Percentiles rank a stretch among this genome's conserved stretches.
phyloP scores from a whole-genome alignment of 305 asterid genomes.

The Salvia sclarea region DNA sequence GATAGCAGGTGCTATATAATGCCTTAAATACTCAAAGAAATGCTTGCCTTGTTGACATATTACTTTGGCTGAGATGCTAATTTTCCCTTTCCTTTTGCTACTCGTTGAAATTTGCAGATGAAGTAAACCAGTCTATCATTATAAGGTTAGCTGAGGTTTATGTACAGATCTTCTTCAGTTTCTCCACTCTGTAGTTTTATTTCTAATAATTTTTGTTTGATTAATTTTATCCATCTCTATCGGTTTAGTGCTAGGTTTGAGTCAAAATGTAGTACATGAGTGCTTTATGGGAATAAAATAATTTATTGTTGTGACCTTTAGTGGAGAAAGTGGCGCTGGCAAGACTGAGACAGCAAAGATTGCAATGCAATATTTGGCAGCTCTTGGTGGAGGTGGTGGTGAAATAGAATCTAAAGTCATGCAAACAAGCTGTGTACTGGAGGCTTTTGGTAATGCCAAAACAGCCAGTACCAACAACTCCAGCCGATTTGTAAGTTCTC shows the following conservation, averaged over 20 bases:
- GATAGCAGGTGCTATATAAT: conserved; percentile 63
- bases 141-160: conserved; percentile 61
- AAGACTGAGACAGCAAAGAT: conserved; percentile 94
- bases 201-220: background rate
- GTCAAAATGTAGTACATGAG: background rate
- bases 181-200: background rate
- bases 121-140: conserved; percentile 71
- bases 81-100: conserved; percentile 30
- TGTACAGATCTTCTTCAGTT: conserved; percentile 17
- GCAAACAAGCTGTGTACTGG: conserved; percentile 71
- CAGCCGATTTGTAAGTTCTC: conserved; percentile 84
- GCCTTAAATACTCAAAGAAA: conserved; percentile 26
- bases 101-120: conserved; percentile 56
- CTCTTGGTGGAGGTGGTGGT: conserved; percentile 63
- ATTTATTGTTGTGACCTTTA: conserved; percentile 37
- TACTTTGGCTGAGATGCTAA: conserved; percentile 22
- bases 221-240: background rate
- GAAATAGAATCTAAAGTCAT: conserved; percentile 72
- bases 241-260: conserved; percentile 6
- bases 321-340: conserved; percentile 98
- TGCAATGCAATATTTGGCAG: conserved; percentile 87
- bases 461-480: conserved; percentile 76
- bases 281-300: conserved; percentile 19
- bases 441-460: conserved; percentile 97
- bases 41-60: conserved; percentile 25